A percentile compares a stretch with the other conserved stretches of the same genome.
phyloP scores from a whole-genome alignment of 2,329 filamentous ascomycete genomes.

The Pseudogymnoascus sp. region DNA sequence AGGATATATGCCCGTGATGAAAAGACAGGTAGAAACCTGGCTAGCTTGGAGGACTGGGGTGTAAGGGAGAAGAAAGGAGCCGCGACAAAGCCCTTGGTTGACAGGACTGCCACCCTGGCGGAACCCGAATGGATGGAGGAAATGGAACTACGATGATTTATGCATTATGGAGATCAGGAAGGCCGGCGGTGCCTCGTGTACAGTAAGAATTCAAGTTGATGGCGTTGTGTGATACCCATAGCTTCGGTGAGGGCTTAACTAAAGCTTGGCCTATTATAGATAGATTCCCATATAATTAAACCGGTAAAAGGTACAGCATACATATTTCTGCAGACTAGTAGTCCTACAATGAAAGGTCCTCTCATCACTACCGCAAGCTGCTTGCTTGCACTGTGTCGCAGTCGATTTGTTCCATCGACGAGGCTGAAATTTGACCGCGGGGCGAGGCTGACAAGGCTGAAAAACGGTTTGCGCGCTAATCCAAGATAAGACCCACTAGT shows the following conservation, averaged over 20 bases:
- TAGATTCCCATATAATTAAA: neutral
- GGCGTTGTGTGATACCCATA: slow-evolving; percentile 1
- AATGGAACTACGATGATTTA: slow-evolving; percentile 24
- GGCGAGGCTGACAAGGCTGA: slow-evolving; percentile 4
- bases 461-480: neutral
- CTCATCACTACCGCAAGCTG: neutral
- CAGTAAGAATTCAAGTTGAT: neutral
- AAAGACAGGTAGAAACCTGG: slow-evolving; percentile 15
- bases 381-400: neutral
- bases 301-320: neutral
- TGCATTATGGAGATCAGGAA: neutral
- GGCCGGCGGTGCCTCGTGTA: neutral
- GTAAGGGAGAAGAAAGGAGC: slow-evolving; percentile 9
- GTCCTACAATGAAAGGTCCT: neutral
- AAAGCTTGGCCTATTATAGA: neutral
- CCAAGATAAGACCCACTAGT: slow-evolving; percentile 2
- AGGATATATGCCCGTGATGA: slow-evolving; percentile 62
- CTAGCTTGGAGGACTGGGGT: slow-evolving; percentile 12
- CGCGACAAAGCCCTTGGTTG: neutral
- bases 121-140: slow-evolving; percentile 31
- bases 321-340: neutral
- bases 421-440: neutral
- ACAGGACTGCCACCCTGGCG: slow-evolving; percentile 15
- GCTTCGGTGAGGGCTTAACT: neutral
- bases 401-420: neutral